phyloP scores from a whole-genome alignment of 768 basidiomycete genomes.

The Trametes sanguinea region DNA sequence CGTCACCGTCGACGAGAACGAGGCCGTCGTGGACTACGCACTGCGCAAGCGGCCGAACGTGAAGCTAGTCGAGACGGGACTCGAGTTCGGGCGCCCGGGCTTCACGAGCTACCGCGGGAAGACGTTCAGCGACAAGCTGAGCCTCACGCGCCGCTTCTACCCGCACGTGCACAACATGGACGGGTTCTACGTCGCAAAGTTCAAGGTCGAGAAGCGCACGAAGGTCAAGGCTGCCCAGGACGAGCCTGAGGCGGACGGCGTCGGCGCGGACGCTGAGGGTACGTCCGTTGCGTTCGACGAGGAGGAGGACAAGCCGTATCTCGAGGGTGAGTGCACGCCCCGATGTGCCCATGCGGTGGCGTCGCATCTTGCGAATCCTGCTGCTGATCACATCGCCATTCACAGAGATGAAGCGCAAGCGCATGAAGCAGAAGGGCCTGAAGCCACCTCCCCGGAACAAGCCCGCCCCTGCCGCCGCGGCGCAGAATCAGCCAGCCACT shows the following conservation, averaged over 20 bases:
- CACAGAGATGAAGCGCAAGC: slow-evolving; percentile 70
- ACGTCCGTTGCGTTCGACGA: slow-evolving; percentile 33
- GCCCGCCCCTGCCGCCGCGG: slow-evolving; percentile 19
- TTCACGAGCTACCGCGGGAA: slow-evolving; percentile 91
- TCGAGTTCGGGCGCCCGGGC: slow-evolving; percentile 92
- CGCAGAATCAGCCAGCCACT: slow-evolving; percentile 19
- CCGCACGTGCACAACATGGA: slow-evolving; percentile 99
- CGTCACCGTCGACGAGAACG: slow-evolving; percentile 97
- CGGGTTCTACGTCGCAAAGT: slow-evolving; percentile 98
- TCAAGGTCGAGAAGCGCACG: slow-evolving; percentile 84
- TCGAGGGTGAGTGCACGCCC: slow-evolving; percentile 63
- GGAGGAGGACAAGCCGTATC: slow-evolving; percentile 56
- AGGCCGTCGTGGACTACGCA: slow-evolving; percentile 97
- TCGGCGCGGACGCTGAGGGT: slow-evolving; percentile 33
- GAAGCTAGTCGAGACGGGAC: slow-evolving; percentile 88
- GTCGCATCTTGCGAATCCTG: not conserved
- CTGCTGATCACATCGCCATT: slow-evolving; percentile 1
- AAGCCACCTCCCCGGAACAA: slow-evolving; percentile 58
- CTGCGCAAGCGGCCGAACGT: slow-evolving; percentile 91
- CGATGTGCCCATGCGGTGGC: not conserved
- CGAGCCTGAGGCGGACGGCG: slow-evolving; percentile 24
- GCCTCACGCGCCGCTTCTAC: slow-evolving; percentile 86
- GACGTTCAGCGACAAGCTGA: slow-evolving; percentile 76
- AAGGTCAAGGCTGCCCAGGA: slow-evolving; percentile 46
- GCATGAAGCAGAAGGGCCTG: slow-evolving; percentile 75